Evolutionary conservation across 306 rosid genomes (phyloP).

Genomic region (Begonia peltatifolia): DNA sequence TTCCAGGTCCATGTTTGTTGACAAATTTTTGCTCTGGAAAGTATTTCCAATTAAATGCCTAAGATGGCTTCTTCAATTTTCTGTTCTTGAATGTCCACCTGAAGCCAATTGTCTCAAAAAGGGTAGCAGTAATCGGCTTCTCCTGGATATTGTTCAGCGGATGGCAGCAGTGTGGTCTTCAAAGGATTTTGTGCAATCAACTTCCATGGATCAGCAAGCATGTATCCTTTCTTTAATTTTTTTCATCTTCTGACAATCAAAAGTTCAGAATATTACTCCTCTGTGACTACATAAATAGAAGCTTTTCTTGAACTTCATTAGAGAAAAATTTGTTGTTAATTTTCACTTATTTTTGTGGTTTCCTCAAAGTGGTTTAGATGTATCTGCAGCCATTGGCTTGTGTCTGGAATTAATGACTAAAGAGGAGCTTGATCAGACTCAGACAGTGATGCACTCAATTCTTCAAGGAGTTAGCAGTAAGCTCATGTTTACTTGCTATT

Average conservation of each 20-base stretch:
- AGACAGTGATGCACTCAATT: slow-evolving; percentile 62
- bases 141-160: slow-evolving; percentile 40
- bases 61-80: slow-evolving; percentile 85
- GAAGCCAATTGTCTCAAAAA: slow-evolving; percentile 25
- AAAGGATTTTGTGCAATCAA: slow-evolving; percentile 80
- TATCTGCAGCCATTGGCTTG: slow-evolving; percentile 85
- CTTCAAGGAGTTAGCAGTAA: slow-evolving; percentile 96
- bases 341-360: background rate
- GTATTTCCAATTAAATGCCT: slow-evolving; percentile 79
- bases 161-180: slow-evolving; percentile 64
- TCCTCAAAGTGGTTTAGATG: slow-evolving; percentile 32
- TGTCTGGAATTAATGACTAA: slow-evolving; percentile 61
- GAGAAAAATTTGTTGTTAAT: slow-evolving; percentile 5
- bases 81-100: slow-evolving; percentile 63
- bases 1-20: slow-evolving; percentile 68
- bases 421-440: slow-evolving; percentile 61
- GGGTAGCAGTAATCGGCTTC: slow-evolving; percentile 20
- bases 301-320: background rate
- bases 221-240: slow-evolving; percentile 60
- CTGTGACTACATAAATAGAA: background rate
- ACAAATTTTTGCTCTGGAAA: slow-evolving; percentile 80
- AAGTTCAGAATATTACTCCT: slow-evolving; percentile 1
- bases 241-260: background rate
- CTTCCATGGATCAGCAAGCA: slow-evolving; percentile 73
- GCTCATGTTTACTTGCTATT: slow-evolving; percentile 14